Percentiles rank a stretch among this genome's conserved stretches.
phyloP scores from a whole-genome alignment of 2,329 filamentous ascomycete species.

The Calonectria pauciramosa region DNA sequence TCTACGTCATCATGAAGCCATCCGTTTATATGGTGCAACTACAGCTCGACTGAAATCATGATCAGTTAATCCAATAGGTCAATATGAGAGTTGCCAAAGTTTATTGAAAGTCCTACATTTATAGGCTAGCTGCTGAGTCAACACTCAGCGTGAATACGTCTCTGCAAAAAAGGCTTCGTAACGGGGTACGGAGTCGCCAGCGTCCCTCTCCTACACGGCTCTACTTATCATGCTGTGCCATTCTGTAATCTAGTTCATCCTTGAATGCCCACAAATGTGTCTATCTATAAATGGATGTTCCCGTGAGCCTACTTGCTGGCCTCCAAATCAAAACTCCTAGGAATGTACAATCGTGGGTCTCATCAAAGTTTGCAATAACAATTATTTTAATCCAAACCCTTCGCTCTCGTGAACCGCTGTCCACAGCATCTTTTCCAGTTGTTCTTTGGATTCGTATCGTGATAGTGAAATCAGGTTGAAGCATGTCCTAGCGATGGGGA shows the following conservation, averaged over 20 bases:
- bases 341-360: constrained; percentile 34
- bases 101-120: neutral
- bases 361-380: constrained; percentile 30
- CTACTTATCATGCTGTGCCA: neutral
- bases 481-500: constrained; percentile 89
- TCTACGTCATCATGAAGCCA: neutral
- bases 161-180: neutral
- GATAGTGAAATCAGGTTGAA: constrained; percentile 89
- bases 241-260: neutral
- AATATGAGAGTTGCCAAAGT: neutral
- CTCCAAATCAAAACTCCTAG: constrained; percentile 36
- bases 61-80: neutral
- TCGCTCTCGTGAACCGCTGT: constrained; percentile 90
- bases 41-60: neutral
- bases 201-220: neutral
- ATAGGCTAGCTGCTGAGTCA: neutral
- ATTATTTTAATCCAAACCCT: constrained; percentile 88
- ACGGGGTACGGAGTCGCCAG: neutral
- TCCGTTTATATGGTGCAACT: neutral
- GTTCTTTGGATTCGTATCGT: constrained; percentile 76
- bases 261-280: constrained; percentile 22
- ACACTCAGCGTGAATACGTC: neutral
- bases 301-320: neutral
- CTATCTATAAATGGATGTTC: constrained; percentile 24
- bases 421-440: constrained; percentile 82